Evolutionary conservation across 108 stramenopile species (phyloP), one percentile per base, ranked within the genome.

Genomic region (Nitzschia sp.): DNA sequence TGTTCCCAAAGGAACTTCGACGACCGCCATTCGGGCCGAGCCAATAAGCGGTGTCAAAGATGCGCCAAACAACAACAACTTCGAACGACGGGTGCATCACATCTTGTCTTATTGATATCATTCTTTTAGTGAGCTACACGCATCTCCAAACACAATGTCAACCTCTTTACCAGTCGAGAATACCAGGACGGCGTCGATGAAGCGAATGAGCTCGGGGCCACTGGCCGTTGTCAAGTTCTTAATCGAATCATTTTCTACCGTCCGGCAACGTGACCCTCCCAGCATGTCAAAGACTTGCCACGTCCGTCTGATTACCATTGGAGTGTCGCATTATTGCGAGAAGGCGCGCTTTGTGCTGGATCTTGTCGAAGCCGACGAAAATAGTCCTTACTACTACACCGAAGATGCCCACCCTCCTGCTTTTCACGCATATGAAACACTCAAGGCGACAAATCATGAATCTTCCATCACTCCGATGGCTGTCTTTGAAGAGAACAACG

Each of bases 261-360:
- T 48, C 6, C 59, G 59, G 31, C 28, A 57, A 11, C 30, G 70
- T 8, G 59, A 60, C 3, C 71, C 71, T 4, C 64, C 71, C 2
- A 17, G 15, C 31, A 17, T 3, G 9, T 25, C 17, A 5, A 72
- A 72, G 51, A 72, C 71, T 19, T 60, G 58, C 31, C 61, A 64
- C 42, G 21, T 69, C 32, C 68, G 68, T 15, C 19, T 66, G 28
- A 48, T 71, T n/a, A 66, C 64, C 35, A 71, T 71, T 32, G 54
- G 70, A 25, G 45, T 64, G 27, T 65, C 66, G 2, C 71, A 61
- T 75, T 72, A 6, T 38, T 49, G 74, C 71, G 73, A 75, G 27
- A 77, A 77, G 64, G 70, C 38, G 15, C 62, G 76, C 18, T 77
- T 69, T 69, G 70, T 11, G 35, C 46, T 77, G 30, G 76, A 77